These are phyloP conservation scores for Ophiostoma sp. DNA, from an alignment of 2,329 filamentous ascomycete genomes.

Conservation along the genomic window DNA sequence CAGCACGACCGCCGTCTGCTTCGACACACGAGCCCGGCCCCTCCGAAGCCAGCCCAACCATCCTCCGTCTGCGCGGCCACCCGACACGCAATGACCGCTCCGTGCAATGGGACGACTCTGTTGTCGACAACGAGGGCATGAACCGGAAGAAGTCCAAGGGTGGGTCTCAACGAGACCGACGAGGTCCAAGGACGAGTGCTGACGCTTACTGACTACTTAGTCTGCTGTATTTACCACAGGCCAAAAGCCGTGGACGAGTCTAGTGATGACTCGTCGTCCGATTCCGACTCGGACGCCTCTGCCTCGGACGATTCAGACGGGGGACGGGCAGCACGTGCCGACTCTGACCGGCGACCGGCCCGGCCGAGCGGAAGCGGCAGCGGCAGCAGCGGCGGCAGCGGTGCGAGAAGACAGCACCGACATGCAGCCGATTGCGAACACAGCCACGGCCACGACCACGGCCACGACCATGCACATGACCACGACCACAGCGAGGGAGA, in stretches of 20 bases:
- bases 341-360: constrained; percentile 27
- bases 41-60: constrained; percentile 31
- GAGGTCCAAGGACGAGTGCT: no score
- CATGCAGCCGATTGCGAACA: constrained; percentile 35
- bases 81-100: constrained; percentile 47
- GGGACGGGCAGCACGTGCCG: constrained; percentile 24
- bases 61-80: constrained; percentile 50
- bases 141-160: constrained; percentile 93
- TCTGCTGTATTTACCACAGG: constrained; percentile 98
- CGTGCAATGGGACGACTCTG: constrained; percentile 88
- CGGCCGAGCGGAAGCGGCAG: constrained; percentile 21
- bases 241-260: constrained; percentile 77
- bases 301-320: constrained; percentile 33
- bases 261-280: constrained; percentile 59
- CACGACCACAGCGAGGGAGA: constrained; percentile 34
- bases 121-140: constrained; percentile 91
- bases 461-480: constrained; percentile 32
- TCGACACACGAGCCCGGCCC: constrained; percentile 30
- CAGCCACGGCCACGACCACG: constrained; percentile 31
- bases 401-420: constrained; percentile 29
- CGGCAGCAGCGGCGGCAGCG: constrained; percentile 21
- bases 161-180: constrained; percentile 34
- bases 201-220: constrained; percentile 41
- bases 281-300: constrained; percentile 46
- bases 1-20: constrained; percentile 20